Conservation (phyloP, 331 rosid species). For the Quercus lobata region DNA sequence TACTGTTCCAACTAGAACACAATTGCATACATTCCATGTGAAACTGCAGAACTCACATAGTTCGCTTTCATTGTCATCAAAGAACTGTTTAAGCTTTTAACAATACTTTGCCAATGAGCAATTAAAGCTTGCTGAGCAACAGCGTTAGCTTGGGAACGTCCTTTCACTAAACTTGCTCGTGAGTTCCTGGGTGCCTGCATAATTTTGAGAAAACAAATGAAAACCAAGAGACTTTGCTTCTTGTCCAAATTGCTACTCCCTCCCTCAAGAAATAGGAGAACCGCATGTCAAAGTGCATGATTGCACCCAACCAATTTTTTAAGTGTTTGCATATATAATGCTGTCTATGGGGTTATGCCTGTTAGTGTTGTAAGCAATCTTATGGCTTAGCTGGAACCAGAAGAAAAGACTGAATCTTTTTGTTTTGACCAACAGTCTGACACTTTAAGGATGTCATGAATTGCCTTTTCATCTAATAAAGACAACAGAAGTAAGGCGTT, state of each 20-base stretch:
- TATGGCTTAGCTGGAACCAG: background rate
- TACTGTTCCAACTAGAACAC: background rate
- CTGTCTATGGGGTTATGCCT: background rate
- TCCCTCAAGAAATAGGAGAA: background rate
- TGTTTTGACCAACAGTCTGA: too few species aligned
- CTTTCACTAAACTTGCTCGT: conserved; percentile 84
- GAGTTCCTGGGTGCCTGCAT: conserved; percentile 94
- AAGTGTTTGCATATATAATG: background rate
- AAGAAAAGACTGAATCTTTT: background rate
- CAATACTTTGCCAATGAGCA: conserved; percentile 99
- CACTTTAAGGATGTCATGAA: background rate
- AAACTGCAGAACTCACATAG: conserved; percentile 57
- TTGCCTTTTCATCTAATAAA: background rate
- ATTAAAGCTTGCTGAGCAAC: conserved; percentile 93
- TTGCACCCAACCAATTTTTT: background rate
- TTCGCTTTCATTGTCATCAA: conserved; percentile 89
- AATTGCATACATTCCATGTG: conserved; percentile 13
- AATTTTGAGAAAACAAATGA: conserved; percentile 4
- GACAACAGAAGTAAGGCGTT: too few species aligned
- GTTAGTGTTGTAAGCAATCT: background rate
- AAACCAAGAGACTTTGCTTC: conserved; percentile 15
- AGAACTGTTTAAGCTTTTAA: conserved; percentile 65
- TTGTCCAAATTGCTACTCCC: conserved; percentile 8
- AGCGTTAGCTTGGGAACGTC: conserved; percentile 90
- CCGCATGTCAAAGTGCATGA: background rate